Percentiles rank a stretch among this genome's conserved stretches.
phyloP scores from a whole-genome alignment of 2,329 filamentous ascomycete genomes.

The Ceratocystis huliohia region DNA sequence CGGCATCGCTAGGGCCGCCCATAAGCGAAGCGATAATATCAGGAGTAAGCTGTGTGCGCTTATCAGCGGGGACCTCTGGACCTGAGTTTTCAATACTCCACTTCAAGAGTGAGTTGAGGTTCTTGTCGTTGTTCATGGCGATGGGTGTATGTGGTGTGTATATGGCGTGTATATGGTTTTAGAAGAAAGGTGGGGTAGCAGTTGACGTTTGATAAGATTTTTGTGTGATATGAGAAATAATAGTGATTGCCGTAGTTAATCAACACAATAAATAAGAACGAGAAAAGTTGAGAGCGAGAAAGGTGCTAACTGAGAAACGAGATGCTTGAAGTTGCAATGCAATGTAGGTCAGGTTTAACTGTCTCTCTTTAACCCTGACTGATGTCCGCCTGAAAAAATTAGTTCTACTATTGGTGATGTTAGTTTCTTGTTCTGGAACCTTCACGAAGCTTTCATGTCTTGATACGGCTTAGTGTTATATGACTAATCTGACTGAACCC shows the following conservation, averaged over 20 bases:
- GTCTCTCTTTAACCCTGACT: neutral
- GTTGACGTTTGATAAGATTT: constrained; percentile 8
- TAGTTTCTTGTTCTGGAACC: constrained; percentile 20
- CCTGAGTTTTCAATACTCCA: constrained; percentile 51
- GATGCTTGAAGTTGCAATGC: neutral
- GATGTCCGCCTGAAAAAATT: neutral
- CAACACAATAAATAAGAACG: neutral
- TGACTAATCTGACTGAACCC: neutral
- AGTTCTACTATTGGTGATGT: neutral
- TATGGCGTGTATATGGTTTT: no score
- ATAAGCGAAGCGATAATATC: constrained; percentile 62
- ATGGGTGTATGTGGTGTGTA: neutral
- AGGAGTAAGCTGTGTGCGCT: constrained; percentile 43
- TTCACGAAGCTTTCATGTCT: constrained; percentile 17
- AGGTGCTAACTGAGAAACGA: neutral
- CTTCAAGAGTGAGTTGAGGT: constrained; percentile 65
- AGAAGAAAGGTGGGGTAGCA: constrained; percentile 14
- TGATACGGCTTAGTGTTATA: neutral
- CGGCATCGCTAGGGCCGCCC: constrained; percentile 78
- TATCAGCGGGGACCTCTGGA: constrained; percentile 27
- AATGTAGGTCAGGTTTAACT: neutral
- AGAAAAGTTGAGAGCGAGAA: neutral
- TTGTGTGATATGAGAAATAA: neutral
- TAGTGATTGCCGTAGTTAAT: neutral
- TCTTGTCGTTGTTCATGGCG: constrained; percentile 31